Evolutionary conservation across 139 green algal species (phyloP), one percentile per base, ranked within the genome.

Genomic region (Volvox reticuliferus): DNA sequence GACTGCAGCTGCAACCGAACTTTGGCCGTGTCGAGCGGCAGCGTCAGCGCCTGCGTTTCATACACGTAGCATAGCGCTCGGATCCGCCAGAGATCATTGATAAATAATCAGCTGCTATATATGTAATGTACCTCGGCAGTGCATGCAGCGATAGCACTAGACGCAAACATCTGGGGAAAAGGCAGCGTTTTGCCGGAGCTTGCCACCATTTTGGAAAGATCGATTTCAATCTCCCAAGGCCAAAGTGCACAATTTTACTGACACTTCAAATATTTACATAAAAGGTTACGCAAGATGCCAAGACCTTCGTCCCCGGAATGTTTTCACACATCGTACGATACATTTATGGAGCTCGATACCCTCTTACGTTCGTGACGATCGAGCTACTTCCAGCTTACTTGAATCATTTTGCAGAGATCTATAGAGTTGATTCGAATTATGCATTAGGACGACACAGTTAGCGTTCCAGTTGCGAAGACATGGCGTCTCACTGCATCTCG

Each of bases 1-100:
- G 73, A 82, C 30, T 99, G 98, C 28, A 99, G 88, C 89, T 99
- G 98, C 63, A 99, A 91, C 44, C 97, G 90, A 22, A 99, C 98
- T 88, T 99, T 99, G 44, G 98, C 98, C 14, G 98, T 99, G 93
- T 99, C 98, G 37, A 99, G 93, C 3, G 97, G 97, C 12, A 99
- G 93, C 12, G 97, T 99, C 21, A 95, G 71, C 16, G 91, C 84
- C 96, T 98, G 91, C 33, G 87, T 35, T 16, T 69, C 22, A 88
- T 62, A 76, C 65, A 26, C 21, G 12, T 28, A 73, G 9, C 65
- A 26, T 26, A 86, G 19, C 6, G 35, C 76, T 61, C 21, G 21
- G 32, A 62, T 62, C 76, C 28, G 12, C 36, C 78, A 68, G 20
- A 6, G 32, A 20, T n/a, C 30, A 82, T n/a, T 36, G 5, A 55